These are phyloP conservation scores for Metschnikowia kofuensis DNA, from an alignment of 805 yeast species.

Conservation along the genomic window DNA sequence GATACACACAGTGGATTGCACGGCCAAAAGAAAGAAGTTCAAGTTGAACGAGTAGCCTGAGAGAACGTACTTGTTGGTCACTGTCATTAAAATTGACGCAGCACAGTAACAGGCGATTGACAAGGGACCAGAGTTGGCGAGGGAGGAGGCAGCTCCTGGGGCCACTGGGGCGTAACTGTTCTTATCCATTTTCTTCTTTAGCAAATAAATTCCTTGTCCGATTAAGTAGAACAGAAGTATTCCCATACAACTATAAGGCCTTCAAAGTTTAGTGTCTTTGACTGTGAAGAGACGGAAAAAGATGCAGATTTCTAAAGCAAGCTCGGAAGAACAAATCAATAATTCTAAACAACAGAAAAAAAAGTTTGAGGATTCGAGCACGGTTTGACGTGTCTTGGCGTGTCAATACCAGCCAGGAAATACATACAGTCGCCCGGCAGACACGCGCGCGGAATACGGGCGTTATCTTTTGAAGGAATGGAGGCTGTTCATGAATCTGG, in stretches of 20 bases:
- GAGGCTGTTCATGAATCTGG: background rate
- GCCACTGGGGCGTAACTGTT: slow-evolving; percentile 23
- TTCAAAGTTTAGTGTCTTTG: background rate
- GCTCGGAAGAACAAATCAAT: slow-evolving; percentile 1
- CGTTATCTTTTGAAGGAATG: background rate
- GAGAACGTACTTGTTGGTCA: slow-evolving; percentile 93
- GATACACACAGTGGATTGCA: slow-evolving; percentile 84
- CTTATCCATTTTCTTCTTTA: slow-evolving; percentile 37
- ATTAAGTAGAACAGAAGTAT: slow-evolving; percentile 37
- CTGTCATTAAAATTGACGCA: slow-evolving; percentile 95
- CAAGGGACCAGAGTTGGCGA: slow-evolving; percentile 57
- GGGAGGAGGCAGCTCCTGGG: slow-evolving; percentile 22
- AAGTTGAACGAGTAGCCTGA: slow-evolving; percentile 68
- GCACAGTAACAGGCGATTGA: slow-evolving; percentile 83
- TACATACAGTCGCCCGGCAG: slow-evolving; percentile 2
- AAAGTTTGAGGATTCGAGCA: background rate
- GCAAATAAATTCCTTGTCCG: slow-evolving; percentile 32
- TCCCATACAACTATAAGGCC: slow-evolving; percentile 32
- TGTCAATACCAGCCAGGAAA: slow-evolving; percentile 5
- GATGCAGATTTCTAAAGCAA: background rate
- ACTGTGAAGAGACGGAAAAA: background rate
- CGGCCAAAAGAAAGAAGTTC: slow-evolving; percentile 85
- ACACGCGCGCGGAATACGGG: background rate
- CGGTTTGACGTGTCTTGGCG: slow-evolving; percentile 11
- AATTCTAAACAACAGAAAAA: background rate